A percentile compares a stretch with the other conserved stretches of the same genome.
phyloP scores from a whole-genome alignment of 2,329 filamentous ascomycete genomes.

The Exophiala sp. region DNA sequence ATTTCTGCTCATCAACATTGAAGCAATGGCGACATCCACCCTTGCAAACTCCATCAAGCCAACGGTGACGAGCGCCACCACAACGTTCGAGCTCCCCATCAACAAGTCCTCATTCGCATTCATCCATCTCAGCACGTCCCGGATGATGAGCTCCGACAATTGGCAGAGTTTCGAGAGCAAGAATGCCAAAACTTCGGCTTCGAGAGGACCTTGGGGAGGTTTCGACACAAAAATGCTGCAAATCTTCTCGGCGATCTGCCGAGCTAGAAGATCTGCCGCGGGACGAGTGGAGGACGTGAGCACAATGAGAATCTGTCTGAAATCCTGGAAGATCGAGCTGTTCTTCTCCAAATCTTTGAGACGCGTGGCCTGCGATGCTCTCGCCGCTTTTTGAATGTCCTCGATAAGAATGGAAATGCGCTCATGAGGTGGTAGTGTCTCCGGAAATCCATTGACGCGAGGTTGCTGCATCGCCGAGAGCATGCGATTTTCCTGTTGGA shows the following conservation, averaged over 20 bases:
- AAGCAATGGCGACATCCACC: slow-evolving; percentile 66
- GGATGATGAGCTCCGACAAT: slow-evolving; percentile 40
- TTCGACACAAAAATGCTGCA: slow-evolving; percentile 54
- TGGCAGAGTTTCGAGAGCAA: slow-evolving; percentile 58
- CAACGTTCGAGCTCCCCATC: slow-evolving; percentile 57
- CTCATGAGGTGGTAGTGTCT: slow-evolving; percentile 49
- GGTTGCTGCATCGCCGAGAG: slow-evolving; percentile 35
- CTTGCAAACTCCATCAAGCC: slow-evolving; percentile 56
- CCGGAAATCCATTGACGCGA: slow-evolving; percentile 57
- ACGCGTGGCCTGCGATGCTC: slow-evolving; percentile 53
- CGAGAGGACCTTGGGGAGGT: slow-evolving; percentile 46
- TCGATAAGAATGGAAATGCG: slow-evolving; percentile 50
- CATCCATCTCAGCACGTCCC: slow-evolving; percentile 47
- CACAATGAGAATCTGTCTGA: slow-evolving; percentile 53
- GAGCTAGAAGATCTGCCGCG: slow-evolving; percentile 52
- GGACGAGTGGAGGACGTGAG: slow-evolving; percentile 41
- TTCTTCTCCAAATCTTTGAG: slow-evolving; percentile 52
- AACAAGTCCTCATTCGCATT: slow-evolving; percentile 52
- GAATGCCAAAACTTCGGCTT: slow-evolving; percentile 58
- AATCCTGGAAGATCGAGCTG: slow-evolving; percentile 52
- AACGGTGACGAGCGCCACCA: slow-evolving; percentile 54
- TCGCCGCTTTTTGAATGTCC: slow-evolving; percentile 52
- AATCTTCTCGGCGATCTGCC: slow-evolving; percentile 51
- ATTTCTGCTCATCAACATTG: slow-evolving; percentile 65
- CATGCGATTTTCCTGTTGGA: slow-evolving; percentile 42